phyloP scores from a whole-genome alignment of 768 basidiomycete genomes.

The Psilocybe azurescens region DNA sequence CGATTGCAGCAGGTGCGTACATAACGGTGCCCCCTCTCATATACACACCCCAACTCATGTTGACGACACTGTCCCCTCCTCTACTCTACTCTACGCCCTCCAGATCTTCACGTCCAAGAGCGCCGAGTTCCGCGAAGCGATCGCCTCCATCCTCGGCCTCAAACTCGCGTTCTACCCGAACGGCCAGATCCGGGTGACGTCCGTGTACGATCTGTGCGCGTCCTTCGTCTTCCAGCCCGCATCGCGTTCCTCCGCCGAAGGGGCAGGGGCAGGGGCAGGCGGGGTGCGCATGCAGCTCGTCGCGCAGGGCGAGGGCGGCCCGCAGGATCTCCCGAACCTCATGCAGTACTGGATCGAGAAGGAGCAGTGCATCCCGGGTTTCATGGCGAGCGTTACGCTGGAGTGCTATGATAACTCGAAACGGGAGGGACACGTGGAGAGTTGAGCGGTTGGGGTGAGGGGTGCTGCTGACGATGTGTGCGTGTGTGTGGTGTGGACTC shows the following conservation, averaged over 20 bases:
- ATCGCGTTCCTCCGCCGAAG: slow-evolving; percentile 19
- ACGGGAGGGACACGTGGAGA: slow-evolving; percentile 22
- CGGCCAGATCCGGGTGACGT: slow-evolving; percentile 88
- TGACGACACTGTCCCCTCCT: no score
- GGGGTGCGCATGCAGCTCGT: slow-evolving; percentile 71
- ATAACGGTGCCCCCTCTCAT: no score
- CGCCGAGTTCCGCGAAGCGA: slow-evolving; percentile 90
- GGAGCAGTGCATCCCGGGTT: slow-evolving; percentile 87
- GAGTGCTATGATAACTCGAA: slow-evolving; percentile 87
- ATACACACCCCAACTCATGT: no score
- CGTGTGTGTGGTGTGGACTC: background rate
- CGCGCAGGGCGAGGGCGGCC: slow-evolving; percentile 75
- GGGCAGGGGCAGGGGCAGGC: slow-evolving; percentile 24
- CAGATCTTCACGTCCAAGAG: slow-evolving; percentile 87
- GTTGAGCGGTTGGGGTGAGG: background rate
- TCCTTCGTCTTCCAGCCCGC: slow-evolving; percentile 86
- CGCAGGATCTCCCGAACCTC: slow-evolving; percentile 73
- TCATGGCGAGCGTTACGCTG: slow-evolving; percentile 86
- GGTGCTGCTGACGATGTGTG: no score
- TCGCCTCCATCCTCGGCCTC: slow-evolving; percentile 88
- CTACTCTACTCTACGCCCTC: background rate
- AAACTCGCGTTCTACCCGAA: slow-evolving; percentile 92
- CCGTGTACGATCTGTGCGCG: slow-evolving; percentile 86
- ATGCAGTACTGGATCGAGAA: slow-evolving; percentile 88
- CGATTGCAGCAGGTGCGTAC: slow-evolving; percentile 74